Evolutionary conservation across 2,329 filamentous ascomycete species (phyloP).

Genomic region (Chaetomium sp.): DNA sequence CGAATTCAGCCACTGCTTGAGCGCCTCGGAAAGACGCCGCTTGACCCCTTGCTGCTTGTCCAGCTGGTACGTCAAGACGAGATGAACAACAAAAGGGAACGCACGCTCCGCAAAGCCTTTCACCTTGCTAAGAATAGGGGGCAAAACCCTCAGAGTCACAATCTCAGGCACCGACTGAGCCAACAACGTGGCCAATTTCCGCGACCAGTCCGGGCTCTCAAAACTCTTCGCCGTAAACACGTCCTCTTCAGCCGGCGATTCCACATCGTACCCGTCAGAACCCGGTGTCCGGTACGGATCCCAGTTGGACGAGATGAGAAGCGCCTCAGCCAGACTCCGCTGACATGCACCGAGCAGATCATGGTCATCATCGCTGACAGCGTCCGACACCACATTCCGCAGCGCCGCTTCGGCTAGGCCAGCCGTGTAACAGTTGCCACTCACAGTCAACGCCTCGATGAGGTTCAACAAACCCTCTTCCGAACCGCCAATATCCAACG

Average conservation of each 20-base stretch:
- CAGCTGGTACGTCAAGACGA: slow-evolving; percentile 66
- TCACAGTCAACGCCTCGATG: slow-evolving; percentile 55
- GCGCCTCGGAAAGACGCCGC: slow-evolving; percentile 56
- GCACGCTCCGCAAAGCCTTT: slow-evolving; percentile 64
- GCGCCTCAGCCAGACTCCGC: slow-evolving; percentile 43
- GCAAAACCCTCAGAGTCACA: slow-evolving; percentile 62
- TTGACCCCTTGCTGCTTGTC: slow-evolving; percentile 55
- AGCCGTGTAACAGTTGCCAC: slow-evolving; percentile 47
- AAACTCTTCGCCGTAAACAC: slow-evolving; percentile 37
- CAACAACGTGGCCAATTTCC: slow-evolving; percentile 54
- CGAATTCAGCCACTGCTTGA: slow-evolving; percentile 56
- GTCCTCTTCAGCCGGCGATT: slow-evolving; percentile 24
- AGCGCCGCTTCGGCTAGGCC: slow-evolving; percentile 57
- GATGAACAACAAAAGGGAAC: slow-evolving; percentile 79
- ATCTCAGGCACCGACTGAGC: slow-evolving; percentile 54
- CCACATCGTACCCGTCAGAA: slow-evolving; percentile 39
- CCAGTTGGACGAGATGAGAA: slow-evolving; percentile 53
- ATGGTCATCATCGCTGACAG: slow-evolving; percentile 41
- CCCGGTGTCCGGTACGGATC: slow-evolving; percentile 47
- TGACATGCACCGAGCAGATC: slow-evolving; percentile 45
- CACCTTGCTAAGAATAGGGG: slow-evolving; percentile 58
- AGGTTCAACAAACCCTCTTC: slow-evolving; percentile 57
- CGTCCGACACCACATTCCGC: slow-evolving; percentile 50
- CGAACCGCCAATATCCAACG: slow-evolving; percentile 47
- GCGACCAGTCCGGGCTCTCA: slow-evolving; percentile 51